phyloP scores from a whole-genome alignment of 805 yeast species.

The Starmera amethionina region DNA sequence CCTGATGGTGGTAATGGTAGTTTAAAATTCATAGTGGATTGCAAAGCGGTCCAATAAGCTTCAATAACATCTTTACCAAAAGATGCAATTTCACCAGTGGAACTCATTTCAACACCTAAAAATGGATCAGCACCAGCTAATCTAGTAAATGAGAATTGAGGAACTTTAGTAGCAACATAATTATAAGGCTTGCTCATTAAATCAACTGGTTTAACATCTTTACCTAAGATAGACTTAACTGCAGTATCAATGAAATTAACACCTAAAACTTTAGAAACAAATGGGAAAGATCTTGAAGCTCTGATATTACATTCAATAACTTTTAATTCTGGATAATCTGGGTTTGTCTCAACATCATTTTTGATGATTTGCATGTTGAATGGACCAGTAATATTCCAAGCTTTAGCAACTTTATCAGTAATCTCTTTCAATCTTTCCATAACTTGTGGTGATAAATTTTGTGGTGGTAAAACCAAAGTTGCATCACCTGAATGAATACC shows the following conservation, averaged over 20 bases:
- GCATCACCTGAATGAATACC: constrained; percentile 99
- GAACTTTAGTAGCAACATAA: constrained; percentile 94
- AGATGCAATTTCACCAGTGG: constrained; percentile 98
- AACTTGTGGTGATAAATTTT: constrained; percentile 52
- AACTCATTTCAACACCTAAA: constrained; percentile 98
- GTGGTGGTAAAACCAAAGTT: constrained; percentile 90
- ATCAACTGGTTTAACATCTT: constrained; percentile 60
- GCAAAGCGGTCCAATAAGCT: constrained; percentile 97
- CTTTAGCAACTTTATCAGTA: constrained; percentile 87
- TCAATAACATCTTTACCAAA: constrained; percentile 80
- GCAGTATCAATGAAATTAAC: constrained; percentile 92
- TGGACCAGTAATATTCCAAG: constrained; percentile 96
- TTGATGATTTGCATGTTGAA: constrained; percentile 96
- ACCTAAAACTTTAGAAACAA: constrained; percentile 95
- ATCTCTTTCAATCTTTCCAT: constrained; percentile 73
- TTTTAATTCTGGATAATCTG: constrained; percentile 59
- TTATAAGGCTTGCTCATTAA: constrained; percentile 68
- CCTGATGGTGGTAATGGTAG: constrained; percentile 89
- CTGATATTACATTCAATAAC: constrained; percentile 98
- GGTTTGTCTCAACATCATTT: constrained; percentile 51
- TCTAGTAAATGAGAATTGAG: constrained; percentile 97
- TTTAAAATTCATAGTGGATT: constrained; percentile 94
- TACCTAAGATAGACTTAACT: constrained; percentile 72
- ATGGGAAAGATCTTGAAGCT: constrained; percentile 98
- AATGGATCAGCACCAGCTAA: constrained; percentile 99